These are phyloP conservation scores for Pelargonium cotyledonis DNA, from an alignment of 441 rosid genomes.

Conservation along the genomic window DNA sequence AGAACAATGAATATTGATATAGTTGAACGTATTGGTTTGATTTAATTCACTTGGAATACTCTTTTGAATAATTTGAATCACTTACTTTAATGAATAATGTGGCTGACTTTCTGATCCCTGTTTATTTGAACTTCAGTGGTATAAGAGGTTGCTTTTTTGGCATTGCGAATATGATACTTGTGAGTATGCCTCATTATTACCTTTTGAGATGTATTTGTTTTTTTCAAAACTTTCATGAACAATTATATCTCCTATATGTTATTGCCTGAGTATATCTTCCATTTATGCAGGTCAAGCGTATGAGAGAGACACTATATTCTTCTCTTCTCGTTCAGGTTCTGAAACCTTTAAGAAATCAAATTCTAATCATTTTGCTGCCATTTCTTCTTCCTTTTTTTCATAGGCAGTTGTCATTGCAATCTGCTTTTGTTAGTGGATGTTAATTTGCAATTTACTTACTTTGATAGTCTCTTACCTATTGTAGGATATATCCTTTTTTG, in stretches of 20 bases:
- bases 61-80: slow-evolving; percentile 10
- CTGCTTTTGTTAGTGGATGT: slow-evolving; percentile 5
- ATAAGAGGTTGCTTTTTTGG: slow-evolving; percentile 87
- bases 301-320: slow-evolving; percentile 87
- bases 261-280: slow-evolving; percentile 16
- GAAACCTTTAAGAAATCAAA: slow-evolving; percentile 16
- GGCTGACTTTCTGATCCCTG: slow-evolving; percentile 32
- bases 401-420: no score
- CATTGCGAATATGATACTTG: slow-evolving; percentile 94
- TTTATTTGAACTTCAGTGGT: slow-evolving; percentile 56
- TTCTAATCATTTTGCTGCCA: slow-evolving; percentile 12
- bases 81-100: slow-evolving; percentile 16
- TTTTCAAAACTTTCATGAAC: slow-evolving; percentile 1
- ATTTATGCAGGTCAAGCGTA: slow-evolving; percentile 67
- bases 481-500: slow-evolving; percentile 91
- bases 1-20: no score
- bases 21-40: no score
- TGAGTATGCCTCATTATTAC: slow-evolving; percentile 35
- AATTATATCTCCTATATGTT: neutral
- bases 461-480: slow-evolving; percentile 15
- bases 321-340: slow-evolving; percentile 85
- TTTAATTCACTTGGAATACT: neutral
- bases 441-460: slow-evolving; percentile 3
- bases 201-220: neutral
- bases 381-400: neutral